Evolutionary conservation across 2,329 filamentous ascomycete species (phyloP), one percentile per base, ranked within the genome.

Genomic region (Tolypocladium nubicola): DNA sequence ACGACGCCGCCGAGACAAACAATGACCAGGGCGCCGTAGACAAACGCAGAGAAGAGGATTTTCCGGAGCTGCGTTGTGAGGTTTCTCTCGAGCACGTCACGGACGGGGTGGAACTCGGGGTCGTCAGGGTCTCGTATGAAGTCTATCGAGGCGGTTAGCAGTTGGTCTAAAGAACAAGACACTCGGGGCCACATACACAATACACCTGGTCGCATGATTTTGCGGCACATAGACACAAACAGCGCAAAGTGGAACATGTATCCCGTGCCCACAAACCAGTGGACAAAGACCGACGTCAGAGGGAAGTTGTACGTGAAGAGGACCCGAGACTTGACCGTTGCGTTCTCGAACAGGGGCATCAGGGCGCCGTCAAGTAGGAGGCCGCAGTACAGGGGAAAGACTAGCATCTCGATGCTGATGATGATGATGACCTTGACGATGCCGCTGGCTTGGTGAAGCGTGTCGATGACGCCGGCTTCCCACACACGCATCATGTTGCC

Each of bases 211-310:
- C 94, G 87, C 87, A 99, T 89, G 59, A 97, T 96, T 75, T 96
- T 97, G 61, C 94, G 87, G 73, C 94, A 99, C 92, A 99, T 97
- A 57, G 92, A 95, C 21, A 99, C 94, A 69, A 99, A 99, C 3
- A 99, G 81, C 6, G 94, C 94, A 70, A 99, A 99, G 70, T 99
- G 94, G 75, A 99, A 99, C 95, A 99, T 99, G 73, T 99, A 99
- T 61, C 92, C 96, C 4, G 94, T 99, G 53, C 94, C 94, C 57
- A 97, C 87, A 68, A 99, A 99, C 94, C 94, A 99, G 71, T 99
- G 94, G 55, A 97, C 88, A 70, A 99, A 99, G 16, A 95, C 84
- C 16, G 93, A 96, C 0, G 91, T 97, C 63, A 93, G 81, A 0
- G 94, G 94, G 60, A 87, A 90, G 60, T 84, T 79, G 56, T 83